A percentile compares a stretch with the other conserved stretches of the same genome.
Conservation (phyloP, 192 early-diverging fungal genomes). For the Dissophora ornata region DNA sequence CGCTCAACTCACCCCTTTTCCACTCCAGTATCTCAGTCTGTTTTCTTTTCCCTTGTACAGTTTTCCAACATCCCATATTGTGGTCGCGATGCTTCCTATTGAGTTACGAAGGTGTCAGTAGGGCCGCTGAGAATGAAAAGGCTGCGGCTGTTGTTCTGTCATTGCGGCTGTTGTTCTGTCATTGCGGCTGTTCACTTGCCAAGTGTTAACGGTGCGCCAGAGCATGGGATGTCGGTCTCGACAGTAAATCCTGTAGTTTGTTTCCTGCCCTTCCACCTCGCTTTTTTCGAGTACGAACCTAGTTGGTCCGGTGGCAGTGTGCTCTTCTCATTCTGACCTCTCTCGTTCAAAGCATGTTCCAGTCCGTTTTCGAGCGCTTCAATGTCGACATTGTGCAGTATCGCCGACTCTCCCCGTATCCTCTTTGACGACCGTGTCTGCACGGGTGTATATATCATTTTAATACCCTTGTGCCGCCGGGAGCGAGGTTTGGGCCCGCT, state of each 20-base stretch:
- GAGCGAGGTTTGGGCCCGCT: neutral
- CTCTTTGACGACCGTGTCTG: slow-evolving; percentile 36
- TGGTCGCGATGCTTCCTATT: slow-evolving; percentile 62
- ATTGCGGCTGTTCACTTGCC: slow-evolving; percentile 45
- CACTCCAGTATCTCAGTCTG: slow-evolving; percentile 61
- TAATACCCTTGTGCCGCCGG: neutral
- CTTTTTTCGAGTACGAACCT: slow-evolving; percentile 20
- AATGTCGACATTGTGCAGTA: slow-evolving; percentile 17
- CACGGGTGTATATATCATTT: neutral
- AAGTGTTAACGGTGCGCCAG: slow-evolving; percentile 53
- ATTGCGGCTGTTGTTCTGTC: too few species aligned
- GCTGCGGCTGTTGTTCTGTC: too few species aligned
- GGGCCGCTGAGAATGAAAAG: too few species aligned
- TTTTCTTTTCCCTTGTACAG: slow-evolving; percentile 55
- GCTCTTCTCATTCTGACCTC: neutral
- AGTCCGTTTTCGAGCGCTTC: slow-evolving; percentile 35
- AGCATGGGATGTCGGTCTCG: slow-evolving; percentile 28
- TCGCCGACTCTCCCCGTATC: slow-evolving; percentile 45
- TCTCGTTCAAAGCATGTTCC: neutral
- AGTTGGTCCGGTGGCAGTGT: slow-evolving; percentile 12
- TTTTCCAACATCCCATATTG: slow-evolving; percentile 61
- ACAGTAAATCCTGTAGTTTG: slow-evolving; percentile 31
- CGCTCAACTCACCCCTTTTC: slow-evolving; percentile 61
- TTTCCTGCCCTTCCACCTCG: slow-evolving; percentile 38
- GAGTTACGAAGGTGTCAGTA: neutral